Conservation (phyloP, 495 filamentous ascomycete species). For the Penicillium pancosmium region DNA sequence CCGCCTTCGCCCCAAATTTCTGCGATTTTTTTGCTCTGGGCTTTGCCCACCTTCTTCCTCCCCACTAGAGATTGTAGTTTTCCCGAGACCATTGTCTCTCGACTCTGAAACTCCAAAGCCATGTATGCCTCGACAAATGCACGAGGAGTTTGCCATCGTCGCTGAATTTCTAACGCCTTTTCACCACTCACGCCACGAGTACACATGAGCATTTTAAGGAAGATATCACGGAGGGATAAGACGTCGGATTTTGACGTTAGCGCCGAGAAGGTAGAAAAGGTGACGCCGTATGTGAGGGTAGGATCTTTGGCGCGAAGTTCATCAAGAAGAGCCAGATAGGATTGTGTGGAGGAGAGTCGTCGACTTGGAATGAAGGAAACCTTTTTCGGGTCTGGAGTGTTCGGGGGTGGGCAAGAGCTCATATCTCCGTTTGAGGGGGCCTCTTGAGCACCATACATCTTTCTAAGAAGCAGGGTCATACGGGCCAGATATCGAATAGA, state of each 20-base stretch:
- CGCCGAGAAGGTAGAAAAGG: constrained; percentile 70
- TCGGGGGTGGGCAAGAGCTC: constrained; percentile 3
- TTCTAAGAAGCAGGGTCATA: constrained; percentile 71
- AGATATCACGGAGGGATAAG: constrained; percentile 74
- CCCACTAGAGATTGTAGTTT: constrained; percentile 60
- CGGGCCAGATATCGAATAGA: constrained; percentile 76
- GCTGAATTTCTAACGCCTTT: constrained; percentile 81
- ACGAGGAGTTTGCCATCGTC: constrained; percentile 70
- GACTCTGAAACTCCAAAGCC: constrained; percentile 49
- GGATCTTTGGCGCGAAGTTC: constrained; percentile 55
- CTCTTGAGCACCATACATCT: constrained; percentile 60
- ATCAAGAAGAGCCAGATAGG: constrained; percentile 67
- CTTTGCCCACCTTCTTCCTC: constrained; percentile 67
- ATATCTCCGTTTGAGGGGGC: constrained; percentile 11
- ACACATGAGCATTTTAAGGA: constrained; percentile 88
- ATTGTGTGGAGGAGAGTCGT: constrained; percentile 63
- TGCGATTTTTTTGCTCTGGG: constrained; percentile 68
- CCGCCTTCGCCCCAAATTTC: constrained; percentile 66
- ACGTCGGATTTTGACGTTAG: constrained; percentile 74
- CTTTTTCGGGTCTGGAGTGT: background rate
- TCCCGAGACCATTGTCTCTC: constrained; percentile 53
- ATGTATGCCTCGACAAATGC: constrained; percentile 71
- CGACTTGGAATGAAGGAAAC: constrained; percentile 63
- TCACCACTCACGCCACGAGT: constrained; percentile 76
- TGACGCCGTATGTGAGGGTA: constrained; percentile 61